Conservation (phyloP, 306 rosid genomes). For the Dryas octopetala region DNA sequence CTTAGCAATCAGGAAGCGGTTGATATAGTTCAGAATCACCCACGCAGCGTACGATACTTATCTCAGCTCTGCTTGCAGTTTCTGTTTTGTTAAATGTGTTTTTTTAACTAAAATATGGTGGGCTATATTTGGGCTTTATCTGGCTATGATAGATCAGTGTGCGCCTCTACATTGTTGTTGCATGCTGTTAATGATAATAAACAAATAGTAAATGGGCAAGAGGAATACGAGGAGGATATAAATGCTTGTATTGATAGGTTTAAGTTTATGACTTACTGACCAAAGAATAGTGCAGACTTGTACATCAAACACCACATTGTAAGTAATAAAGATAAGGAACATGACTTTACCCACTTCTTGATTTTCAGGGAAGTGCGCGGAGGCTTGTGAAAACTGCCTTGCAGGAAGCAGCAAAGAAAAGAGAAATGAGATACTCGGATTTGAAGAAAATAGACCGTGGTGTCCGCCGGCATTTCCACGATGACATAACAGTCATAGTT, state of each 20-base stretch:
- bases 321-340: neutral
- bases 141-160: neutral
- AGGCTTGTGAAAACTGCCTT: slow-evolving; percentile 73
- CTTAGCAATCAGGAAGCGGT: slow-evolving; percentile 86
- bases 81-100: neutral
- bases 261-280: neutral
- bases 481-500: slow-evolving; percentile 79
- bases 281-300: slow-evolving; percentile 6
- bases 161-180: neutral
- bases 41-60: slow-evolving; percentile 60
- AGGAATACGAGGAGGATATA: neutral
- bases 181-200: neutral
- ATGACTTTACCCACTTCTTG: slow-evolving; percentile 18
- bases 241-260: neutral
- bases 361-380: slow-evolving; percentile 79
- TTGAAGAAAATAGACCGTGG: slow-evolving; percentile 86
- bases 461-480: slow-evolving; percentile 90
- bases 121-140: neutral
- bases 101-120: neutral
- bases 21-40: slow-evolving; percentile 73
- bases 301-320: neutral
- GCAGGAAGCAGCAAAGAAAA: slow-evolving; percentile 86
- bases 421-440: slow-evolving; percentile 95
- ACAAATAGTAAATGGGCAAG: neutral
- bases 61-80: slow-evolving; percentile 7